Conservation (phyloP, 2,329 filamentous ascomycete species). For the Sordariomycetes sp. region DNA sequence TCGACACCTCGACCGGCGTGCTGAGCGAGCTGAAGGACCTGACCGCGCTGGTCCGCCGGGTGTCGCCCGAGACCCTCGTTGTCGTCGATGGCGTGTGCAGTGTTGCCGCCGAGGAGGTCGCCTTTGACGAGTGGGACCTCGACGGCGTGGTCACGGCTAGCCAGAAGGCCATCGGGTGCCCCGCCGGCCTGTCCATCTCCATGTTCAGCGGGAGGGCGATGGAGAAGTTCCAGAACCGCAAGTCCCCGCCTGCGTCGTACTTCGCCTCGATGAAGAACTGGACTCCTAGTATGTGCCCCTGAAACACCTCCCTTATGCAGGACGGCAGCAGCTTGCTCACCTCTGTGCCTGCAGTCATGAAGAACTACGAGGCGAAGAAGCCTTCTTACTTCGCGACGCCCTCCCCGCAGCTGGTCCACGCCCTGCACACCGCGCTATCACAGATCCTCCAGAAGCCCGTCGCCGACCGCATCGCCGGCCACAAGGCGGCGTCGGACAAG, state of each 20-base stretch:
- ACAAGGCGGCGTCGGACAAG: constrained; percentile 68
- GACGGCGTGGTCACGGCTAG: constrained; percentile 90
- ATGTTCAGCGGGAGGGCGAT: constrained; percentile 89
- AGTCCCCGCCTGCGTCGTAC: constrained; percentile 75
- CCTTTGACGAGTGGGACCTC: constrained; percentile 88
- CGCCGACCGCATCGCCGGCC: constrained; percentile 70
- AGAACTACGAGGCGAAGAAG: constrained; percentile 98
- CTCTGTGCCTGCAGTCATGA: constrained; percentile 59
- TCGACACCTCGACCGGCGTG: constrained; percentile 94
- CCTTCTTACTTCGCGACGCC: constrained; percentile 97
- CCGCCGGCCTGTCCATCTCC: constrained; percentile 85
- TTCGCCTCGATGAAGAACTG: constrained; percentile 97
- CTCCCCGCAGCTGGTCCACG: constrained; percentile 85
- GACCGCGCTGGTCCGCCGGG: constrained; percentile 69
- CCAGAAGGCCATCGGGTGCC: constrained; percentile 94
- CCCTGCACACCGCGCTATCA: constrained; percentile 77
- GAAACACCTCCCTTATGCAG: neutral
- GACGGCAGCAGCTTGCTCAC: constrained; percentile 2
- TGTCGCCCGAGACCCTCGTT: constrained; percentile 84
- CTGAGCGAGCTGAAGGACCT: constrained; percentile 82
- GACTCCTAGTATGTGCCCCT: constrained; percentile 62
- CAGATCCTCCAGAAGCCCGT: constrained; percentile 79
- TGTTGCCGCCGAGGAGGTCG: constrained; percentile 90
- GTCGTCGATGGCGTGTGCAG: constrained; percentile 96
- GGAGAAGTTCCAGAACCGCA: constrained; percentile 66